These are phyloP conservation scores for Grosmannia huntii DNA, from an alignment of 2,329 filamentous ascomycete species.

Conservation along the genomic window DNA sequence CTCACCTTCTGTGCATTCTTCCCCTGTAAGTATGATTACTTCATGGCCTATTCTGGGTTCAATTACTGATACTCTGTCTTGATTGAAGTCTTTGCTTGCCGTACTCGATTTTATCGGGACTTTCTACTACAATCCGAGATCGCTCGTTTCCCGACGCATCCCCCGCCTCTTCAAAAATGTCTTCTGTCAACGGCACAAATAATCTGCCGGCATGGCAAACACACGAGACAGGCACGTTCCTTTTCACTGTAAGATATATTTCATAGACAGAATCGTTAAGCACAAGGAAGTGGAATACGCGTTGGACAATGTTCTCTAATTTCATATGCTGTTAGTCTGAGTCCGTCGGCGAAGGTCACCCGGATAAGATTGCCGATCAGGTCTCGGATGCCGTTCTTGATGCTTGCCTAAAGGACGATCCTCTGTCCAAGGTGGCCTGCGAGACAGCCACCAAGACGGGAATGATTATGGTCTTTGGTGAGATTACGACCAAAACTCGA, in stretches of 20 bases:
- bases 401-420: conserved; percentile 88
- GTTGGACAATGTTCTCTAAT: background rate
- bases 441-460: conserved; percentile 99
- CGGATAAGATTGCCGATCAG: conserved; percentile 97
- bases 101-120: background rate
- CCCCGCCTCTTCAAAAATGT: conserved; percentile 17
- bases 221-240: conserved; percentile 58
- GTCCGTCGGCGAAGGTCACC: conserved; percentile 81
- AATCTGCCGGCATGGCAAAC: conserved; percentile 26
- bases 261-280: background rate
- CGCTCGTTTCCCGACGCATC: background rate
- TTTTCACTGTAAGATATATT: conserved; percentile 55
- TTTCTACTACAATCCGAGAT: background rate
- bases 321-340: conserved; percentile 46
- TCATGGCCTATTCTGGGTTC: background rate
- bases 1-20: background rate
- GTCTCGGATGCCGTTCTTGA: conserved; percentile 98
- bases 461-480: conserved; percentile 98
- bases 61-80: background rate
- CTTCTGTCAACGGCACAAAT: conserved; percentile 25
- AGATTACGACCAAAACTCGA: conserved; percentile 93
- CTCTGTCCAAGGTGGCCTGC: conserved; percentile 96
- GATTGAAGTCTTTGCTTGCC: background rate
- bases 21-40: background rate
- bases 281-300: background rate